A percentile compares a stretch with the other conserved stretches of the same genome.
phyloP scores from a whole-genome alignment of 345 rosid genomes.

The Eucalyptus guilfoylei region DNA sequence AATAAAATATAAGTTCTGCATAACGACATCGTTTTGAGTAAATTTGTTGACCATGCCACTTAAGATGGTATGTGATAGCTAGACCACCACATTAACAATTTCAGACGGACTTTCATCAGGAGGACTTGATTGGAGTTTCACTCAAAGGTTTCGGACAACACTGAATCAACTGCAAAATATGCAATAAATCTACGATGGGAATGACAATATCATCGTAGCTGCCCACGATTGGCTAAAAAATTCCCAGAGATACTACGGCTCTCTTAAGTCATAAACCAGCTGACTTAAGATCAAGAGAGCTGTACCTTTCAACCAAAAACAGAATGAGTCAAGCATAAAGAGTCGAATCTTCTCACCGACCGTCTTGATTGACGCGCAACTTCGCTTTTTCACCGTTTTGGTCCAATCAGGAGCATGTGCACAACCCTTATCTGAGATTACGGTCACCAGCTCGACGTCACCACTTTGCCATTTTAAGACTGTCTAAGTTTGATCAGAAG shows the following conservation, averaged over 20 bases:
- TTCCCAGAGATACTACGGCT: neutral
- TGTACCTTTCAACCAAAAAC: no score
- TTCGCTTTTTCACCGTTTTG: neutral
- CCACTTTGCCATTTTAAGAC: no score
- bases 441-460: no score
- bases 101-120: accelerated
- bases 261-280: neutral
- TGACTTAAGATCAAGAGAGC: no score
- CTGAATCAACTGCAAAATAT: neutral
- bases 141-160: neutral
- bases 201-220: neutral
- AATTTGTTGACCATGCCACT: neutral
- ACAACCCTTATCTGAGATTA: no score
- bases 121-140: neutral
- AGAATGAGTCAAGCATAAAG: neutral
- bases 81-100: neutral
- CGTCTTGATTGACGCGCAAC: neutral
- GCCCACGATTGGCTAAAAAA: neutral
- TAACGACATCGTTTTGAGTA: neutral
- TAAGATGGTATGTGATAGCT: neutral
- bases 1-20: neutral
- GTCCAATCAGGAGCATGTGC: neutral
- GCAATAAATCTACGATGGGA: no score
- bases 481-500: neutral
- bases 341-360: neutral